phyloP scores from a whole-genome alignment of 2,329 filamentous ascomycete genomes.

The Drechslerella dactyloides region DNA sequence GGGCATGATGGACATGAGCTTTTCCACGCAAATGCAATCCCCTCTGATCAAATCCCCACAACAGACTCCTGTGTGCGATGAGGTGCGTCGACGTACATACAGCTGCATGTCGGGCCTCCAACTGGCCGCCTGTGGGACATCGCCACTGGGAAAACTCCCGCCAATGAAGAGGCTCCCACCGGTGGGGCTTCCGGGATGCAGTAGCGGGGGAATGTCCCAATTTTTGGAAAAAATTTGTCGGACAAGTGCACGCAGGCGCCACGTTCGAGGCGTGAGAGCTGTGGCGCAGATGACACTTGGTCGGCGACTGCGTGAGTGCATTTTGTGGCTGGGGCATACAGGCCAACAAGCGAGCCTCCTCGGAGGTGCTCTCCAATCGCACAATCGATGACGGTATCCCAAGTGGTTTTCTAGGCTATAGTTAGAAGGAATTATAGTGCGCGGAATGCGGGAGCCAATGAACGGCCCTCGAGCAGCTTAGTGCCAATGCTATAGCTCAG shows the following conservation, averaged over 20 bases:
- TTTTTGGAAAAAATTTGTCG: conserved; percentile 10
- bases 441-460: conserved; percentile 30
- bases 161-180: neutral
- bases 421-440: neutral
- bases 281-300: conserved; percentile 42
- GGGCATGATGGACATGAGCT: neutral
- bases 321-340: neutral
- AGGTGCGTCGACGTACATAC: conserved; percentile 1
- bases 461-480: conserved; percentile 6
- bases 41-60: conserved; percentile 46
- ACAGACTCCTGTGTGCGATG: conserved; percentile 23
- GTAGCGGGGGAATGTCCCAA: conserved; percentile 25
- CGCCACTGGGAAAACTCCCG: neutral
- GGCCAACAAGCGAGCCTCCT: neutral
- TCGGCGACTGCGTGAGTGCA: conserved; percentile 32
- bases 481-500: conserved; percentile 5
- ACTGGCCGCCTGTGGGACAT: neutral
- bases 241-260: conserved; percentile 3
- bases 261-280: conserved; percentile 6
- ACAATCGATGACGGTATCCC: neutral
- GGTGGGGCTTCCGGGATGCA: conserved; percentile 4
- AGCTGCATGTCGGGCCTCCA: conserved; percentile 7
- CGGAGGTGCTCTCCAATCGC: conserved; percentile 1
- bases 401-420: neutral
- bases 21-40: conserved; percentile 2